Evolutionary conservation across 2,329 filamentous ascomycete species (phyloP).

Genomic region (Sphaerulina populicola): DNA sequence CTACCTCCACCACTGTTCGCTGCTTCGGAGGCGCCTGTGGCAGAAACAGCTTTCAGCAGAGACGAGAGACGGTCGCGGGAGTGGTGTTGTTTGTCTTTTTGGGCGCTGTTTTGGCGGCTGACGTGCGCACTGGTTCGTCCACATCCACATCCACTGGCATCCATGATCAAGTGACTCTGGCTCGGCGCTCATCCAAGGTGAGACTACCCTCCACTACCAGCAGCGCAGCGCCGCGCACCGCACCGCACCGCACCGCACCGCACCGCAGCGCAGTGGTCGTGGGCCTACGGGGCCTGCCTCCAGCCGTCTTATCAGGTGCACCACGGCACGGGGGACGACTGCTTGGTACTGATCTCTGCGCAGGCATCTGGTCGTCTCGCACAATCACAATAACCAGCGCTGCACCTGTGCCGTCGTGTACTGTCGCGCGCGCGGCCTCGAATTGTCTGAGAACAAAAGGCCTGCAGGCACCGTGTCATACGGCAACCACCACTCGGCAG

Average conservation of each 20-base stretch:
- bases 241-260: too few species aligned
- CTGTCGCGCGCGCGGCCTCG: neutral
- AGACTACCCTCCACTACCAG: neutral
- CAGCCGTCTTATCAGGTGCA: slow-evolving; percentile 9
- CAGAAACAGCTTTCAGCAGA: neutral
- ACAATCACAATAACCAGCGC: slow-evolving; percentile 1
- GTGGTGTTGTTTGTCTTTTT: neutral
- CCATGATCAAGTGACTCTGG: neutral
- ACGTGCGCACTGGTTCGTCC: neutral
- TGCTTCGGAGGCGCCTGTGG: neutral
- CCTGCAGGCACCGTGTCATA: neutral
- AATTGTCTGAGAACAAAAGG: neutral
- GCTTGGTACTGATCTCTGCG: slow-evolving; percentile 4
- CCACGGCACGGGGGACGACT: slow-evolving; percentile 8
- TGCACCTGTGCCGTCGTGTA: slow-evolving; percentile 1
- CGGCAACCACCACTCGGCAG: neutral
- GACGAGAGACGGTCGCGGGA: neutral
- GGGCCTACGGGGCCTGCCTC: neutral
- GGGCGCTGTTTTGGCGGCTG: neutral
- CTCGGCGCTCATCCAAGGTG: neutral
- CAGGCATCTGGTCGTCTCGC: slow-evolving; percentile 2
- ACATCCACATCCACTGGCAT: too few species aligned
- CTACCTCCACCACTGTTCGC: neutral
- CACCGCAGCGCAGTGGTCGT: slow-evolving; percentile 5
- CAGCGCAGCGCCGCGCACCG: neutral